phyloP scores from a whole-genome alignment of 192 early-diverging fungal genomes.

The Pilaira anomala region DNA sequence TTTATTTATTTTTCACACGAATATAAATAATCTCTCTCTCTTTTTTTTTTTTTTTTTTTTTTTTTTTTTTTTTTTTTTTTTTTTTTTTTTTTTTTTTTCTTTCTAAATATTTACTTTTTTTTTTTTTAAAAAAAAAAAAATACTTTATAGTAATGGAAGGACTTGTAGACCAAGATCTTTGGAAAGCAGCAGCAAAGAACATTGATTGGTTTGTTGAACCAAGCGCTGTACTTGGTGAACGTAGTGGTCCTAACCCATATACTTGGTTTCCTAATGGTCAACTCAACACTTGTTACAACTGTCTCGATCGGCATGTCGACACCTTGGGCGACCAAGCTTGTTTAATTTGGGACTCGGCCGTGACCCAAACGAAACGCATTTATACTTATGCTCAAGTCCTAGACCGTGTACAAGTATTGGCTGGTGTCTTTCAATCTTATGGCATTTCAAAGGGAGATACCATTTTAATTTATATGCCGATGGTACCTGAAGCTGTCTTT shows the following conservation, averaged over 20 bases:
- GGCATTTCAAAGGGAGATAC: constrained; percentile 67
- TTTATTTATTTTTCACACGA: constrained; percentile 1
- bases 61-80: not conserved
- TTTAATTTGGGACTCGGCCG: constrained; percentile 73
- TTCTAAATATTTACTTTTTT: not conserved
- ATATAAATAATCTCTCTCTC: not conserved
- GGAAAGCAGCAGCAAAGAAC: constrained; percentile 15
- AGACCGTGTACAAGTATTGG: constrained; percentile 62
- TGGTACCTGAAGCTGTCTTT: constrained; percentile 77
- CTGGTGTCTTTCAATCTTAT: constrained; percentile 58
- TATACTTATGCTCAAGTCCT: constrained; percentile 69
- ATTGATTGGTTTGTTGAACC: constrained; percentile 30
- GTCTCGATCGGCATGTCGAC: constrained; percentile 64
- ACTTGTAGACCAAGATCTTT: not conserved
- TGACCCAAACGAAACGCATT: constrained; percentile 49
- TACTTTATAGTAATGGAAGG: too few species aligned
- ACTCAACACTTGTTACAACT: constrained; percentile 82
- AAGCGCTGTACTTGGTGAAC: constrained; percentile 7
- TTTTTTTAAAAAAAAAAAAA: constrained; percentile 1
- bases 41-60: not conserved
- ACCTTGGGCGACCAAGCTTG: constrained; percentile 59
- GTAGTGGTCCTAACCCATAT: constrained; percentile 29
- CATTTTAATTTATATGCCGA: constrained; percentile 82
- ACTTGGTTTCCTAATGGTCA: constrained; percentile 68
- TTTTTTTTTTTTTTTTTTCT: constrained; percentile 1